These are phyloP conservation scores for Globisporangium recalcitrans DNA, from an alignment of 352 stramenopile species.

Conservation along the genomic window DNA sequence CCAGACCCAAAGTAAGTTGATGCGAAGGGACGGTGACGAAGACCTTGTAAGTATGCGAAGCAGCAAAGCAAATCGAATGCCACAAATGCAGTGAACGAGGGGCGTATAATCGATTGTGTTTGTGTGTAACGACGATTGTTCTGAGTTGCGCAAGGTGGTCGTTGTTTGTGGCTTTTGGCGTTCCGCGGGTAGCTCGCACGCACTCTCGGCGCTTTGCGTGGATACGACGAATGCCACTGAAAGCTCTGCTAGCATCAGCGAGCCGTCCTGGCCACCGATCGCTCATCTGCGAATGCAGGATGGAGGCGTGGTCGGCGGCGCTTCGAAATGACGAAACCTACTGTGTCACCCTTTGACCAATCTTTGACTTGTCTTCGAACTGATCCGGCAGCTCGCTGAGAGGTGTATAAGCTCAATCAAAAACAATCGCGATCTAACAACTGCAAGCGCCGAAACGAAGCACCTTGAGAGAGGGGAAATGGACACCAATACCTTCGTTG, in stretches of 20 bases:
- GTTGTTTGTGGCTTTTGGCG: background rate
- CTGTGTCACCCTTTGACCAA: too few species aligned
- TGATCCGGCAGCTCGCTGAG: too few species aligned
- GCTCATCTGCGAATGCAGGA: background rate
- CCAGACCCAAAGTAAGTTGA: conserved; percentile 15
- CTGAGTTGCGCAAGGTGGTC: background rate
- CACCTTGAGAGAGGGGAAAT: background rate
- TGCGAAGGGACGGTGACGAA: background rate
- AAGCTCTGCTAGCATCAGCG: background rate
- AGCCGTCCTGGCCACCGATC: background rate
- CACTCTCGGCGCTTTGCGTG: too few species aligned
- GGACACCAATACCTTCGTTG: background rate
- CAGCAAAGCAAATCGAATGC: background rate
- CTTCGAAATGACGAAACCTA: too few species aligned
- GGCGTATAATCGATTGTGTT: conserved; percentile 3
- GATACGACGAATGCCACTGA: too few species aligned
- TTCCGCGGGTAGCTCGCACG: background rate
- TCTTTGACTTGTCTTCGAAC: too few species aligned
- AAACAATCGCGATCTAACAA: too few species aligned
- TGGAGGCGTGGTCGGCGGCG: background rate
- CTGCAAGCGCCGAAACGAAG: background rate
- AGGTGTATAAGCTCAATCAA: background rate
- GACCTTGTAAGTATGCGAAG: conserved; percentile 8
- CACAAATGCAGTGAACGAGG: background rate
- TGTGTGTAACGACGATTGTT: background rate